phyloP scores from a whole-genome alignment of 768 basidiomycete genomes.

The Leccinum variicolor region DNA sequence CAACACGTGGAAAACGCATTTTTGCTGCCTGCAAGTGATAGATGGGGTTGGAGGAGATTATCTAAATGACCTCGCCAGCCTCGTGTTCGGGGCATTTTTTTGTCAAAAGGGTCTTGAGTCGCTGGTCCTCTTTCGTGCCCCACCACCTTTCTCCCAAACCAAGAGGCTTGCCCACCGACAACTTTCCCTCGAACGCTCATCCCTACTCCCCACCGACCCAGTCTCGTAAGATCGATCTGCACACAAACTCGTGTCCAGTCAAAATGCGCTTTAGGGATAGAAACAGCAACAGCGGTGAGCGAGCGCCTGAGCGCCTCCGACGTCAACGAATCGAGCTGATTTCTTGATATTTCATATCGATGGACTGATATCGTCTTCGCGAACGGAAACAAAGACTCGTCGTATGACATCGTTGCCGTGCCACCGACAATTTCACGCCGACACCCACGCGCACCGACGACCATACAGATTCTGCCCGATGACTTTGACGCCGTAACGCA shows the following conservation, averaged over 20 bases:
- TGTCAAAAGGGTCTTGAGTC: conserved; percentile 11
- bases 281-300: conserved; percentile 31
- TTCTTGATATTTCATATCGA: conserved; percentile 14
- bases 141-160: neutral
- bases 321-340: conserved; percentile 7
- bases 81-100: conserved; percentile 25
- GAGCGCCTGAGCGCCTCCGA: neutral
- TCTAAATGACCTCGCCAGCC: conserved; percentile 26
- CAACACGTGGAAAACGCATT: conserved; percentile 23
- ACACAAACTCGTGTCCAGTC: neutral
- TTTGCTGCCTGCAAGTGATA: conserved; percentile 16
- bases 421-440: conserved; percentile 15
- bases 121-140: neutral
- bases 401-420: conserved; percentile 29
- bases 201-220: neutral
- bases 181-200: neutral
- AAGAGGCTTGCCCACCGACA: neutral
- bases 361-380: neutral
- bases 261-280: conserved; percentile 25
- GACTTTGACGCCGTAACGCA: conserved; percentile 30
- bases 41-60: conserved; percentile 19
- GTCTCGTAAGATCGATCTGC: conserved; percentile 1
- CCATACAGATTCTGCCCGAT: conserved; percentile 29
- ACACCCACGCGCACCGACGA: conserved; percentile 30
- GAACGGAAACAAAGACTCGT: conserved; percentile 25